Evolutionary conservation across 352 stramenopile species (phyloP).

Genomic region (Aphanomyces cochlioides): DNA sequence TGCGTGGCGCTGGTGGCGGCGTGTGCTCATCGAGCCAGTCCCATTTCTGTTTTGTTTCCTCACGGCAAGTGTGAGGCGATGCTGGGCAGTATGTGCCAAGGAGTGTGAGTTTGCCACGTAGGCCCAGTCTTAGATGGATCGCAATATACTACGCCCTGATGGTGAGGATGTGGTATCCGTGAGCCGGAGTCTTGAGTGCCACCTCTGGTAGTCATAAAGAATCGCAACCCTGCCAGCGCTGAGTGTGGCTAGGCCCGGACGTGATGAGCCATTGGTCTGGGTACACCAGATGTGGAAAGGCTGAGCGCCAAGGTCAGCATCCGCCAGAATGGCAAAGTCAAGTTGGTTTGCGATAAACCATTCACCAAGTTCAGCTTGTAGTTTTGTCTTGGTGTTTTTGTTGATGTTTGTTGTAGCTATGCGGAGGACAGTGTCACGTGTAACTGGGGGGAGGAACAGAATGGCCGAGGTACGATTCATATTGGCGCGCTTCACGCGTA

Average conservation of each 20-base stretch:
- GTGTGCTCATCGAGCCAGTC: neutral
- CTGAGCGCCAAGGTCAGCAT: neutral
- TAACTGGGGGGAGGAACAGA: neutral
- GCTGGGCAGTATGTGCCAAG: neutral
- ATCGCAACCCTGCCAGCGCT: neutral
- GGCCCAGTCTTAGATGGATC: neutral
- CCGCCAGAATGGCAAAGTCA: neutral
- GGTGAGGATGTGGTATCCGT: neutral
- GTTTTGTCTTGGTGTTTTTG: neutral
- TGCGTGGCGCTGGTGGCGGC: neutral
- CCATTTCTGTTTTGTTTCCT: neutral
- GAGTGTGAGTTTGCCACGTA: neutral
- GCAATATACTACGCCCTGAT: neutral
- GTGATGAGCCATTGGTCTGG: neutral
- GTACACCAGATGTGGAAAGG: neutral
- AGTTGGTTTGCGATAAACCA: neutral
- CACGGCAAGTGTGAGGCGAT: neutral
- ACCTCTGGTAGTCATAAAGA: neutral
- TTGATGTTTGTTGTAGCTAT: neutral
- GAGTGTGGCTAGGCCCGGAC: neutral
- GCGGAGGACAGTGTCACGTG: no score
- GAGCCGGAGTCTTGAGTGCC: neutral
- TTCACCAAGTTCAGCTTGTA: neutral
- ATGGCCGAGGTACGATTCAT: no score
- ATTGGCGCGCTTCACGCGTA: no score